A percentile compares a stretch with the other conserved stretches of the same genome.
Evolutionary conservation across 1,284 basidiomycete species (phyloP).

Genomic region (Heimioporus retisporus): DNA sequence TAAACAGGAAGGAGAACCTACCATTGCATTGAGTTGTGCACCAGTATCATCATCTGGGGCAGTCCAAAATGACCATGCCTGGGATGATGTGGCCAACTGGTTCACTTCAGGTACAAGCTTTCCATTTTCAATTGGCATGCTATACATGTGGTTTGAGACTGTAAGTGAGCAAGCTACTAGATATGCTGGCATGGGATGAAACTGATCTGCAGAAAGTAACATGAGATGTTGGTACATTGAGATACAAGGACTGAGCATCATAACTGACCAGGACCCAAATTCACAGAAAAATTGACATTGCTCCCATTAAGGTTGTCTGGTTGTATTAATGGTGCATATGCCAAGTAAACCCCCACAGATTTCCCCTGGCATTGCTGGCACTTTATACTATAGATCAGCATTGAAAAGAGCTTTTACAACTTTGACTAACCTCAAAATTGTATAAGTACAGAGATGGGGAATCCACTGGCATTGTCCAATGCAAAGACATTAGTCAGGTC

Average conservation of each 20-base stretch:
- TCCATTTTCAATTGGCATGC: not conserved
- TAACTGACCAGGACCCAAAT: too few species aligned
- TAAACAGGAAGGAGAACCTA: not conserved
- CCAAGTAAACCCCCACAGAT: not conserved
- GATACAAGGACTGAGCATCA: too few species aligned
- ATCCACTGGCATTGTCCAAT: too few species aligned
- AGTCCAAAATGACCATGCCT: constrained; percentile 3
- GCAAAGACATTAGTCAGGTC: too few species aligned
- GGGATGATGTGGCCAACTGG: not conserved
- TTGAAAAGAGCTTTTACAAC: too few species aligned
- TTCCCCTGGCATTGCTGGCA: too few species aligned
- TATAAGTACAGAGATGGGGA: too few species aligned
- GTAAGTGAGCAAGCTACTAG: constrained; percentile 1
- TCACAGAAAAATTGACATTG: not conserved
- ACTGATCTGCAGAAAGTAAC: not conserved
- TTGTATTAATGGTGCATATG: not conserved
- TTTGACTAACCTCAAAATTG: too few species aligned
- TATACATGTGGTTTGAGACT: not conserved
- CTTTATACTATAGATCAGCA: too few species aligned
- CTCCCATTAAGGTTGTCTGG: not conserved
- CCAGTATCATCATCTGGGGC: not conserved
- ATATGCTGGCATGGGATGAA: not conserved
- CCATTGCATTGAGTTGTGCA: not conserved
- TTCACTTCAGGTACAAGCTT: not conserved
- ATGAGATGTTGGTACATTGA: too few species aligned